Evolutionary conservation across 2,329 filamentous ascomycete species (phyloP), one percentile per base, ranked within the genome.

Genomic region (Colletotrichum liaoningense): DNA sequence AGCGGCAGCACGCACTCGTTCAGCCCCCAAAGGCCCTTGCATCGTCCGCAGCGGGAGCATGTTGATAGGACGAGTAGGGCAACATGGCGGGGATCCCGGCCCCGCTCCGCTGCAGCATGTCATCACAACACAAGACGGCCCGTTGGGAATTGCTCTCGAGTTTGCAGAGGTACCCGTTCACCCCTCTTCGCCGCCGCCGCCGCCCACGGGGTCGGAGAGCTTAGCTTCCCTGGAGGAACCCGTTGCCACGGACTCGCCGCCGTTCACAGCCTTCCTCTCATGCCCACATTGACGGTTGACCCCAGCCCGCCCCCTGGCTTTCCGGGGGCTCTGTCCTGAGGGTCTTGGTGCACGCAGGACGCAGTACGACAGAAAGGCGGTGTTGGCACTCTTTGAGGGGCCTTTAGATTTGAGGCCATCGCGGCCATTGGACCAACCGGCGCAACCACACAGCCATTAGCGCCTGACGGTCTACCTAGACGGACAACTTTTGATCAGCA

Each of bases 91-190:
- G 35, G 30, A 59, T 22, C 26, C 63, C 70, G 70, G 67, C 70
- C 67, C 70, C 70, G 56, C 67, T 35, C 70, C 67, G 60, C 66
- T 73, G 70, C 70, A 73, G 26, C 67, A 70, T 73, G 70, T 73
- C 70, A 73, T 70, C 70, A 73, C 60, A n/a, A 24, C 54, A 65
- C 70, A 65, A 24, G 19, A 64, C 59, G 19, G 30, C 22, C 55
- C 22, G 57, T 58, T 52, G 30, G 42, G 69, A 33, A 49, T n/a
- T 16, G 56, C 33, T 49, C 5, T 33, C 33, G 35, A 19, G 22
- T 42, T 54, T 63, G 28, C 35, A 52, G 69, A 12, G 30, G 26
- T 5, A 33, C 42, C 42, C 42, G 42, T 49, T 4, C 8, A 8
- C 42, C 16, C 33, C 33, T 63, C 38, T 19, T 54, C 28, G 26